These are phyloP conservation scores for Penicillium crystallinum DNA, from an alignment of 495 filamentous ascomycete genomes.

Conservation along the genomic window DNA sequence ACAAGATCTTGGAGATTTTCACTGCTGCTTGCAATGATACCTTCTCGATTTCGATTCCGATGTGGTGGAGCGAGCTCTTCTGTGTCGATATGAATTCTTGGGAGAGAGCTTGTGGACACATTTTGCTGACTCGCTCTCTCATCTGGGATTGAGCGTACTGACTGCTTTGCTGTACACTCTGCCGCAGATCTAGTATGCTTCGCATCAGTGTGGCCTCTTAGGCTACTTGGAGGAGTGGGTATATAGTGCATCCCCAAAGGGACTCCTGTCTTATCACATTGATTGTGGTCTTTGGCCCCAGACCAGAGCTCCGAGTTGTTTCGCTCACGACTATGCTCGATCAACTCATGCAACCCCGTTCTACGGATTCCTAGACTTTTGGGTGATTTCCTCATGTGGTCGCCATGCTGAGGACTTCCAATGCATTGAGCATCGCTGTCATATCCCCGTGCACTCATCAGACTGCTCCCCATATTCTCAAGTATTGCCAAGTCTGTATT, in stretches of 20 bases:
- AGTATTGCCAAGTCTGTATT: conserved; percentile 8
- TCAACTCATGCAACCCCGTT: conserved; percentile 16
- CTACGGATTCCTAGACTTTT: conserved; percentile 3
- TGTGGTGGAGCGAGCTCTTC: not conserved
- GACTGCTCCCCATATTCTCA: conserved; percentile 27
- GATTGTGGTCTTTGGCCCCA: not conserved
- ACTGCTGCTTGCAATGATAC: not conserved
- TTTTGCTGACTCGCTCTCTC: not conserved
- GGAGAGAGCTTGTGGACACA: conserved; percentile 3
- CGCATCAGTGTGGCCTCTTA: not conserved
- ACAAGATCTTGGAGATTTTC: conserved; percentile 8
- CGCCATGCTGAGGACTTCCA: conserved; percentile 23
- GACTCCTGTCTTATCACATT: conserved; percentile 1
- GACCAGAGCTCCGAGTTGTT: conserved; percentile 10
- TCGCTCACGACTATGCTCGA: conserved; percentile 19
- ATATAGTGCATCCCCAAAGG: conserved; percentile 14
- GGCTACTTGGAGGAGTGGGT: conserved; percentile 12
- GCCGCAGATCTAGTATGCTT: not conserved
- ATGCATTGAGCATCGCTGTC: conserved; percentile 45
- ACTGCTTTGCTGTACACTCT: not conserved
- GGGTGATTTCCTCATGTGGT: conserved; percentile 2
- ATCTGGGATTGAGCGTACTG: not conserved
- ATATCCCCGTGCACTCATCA: conserved; percentile 41
- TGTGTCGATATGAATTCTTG: conserved; percentile 4
- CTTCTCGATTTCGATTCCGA: not conserved